Evolutionary conservation across 441 rosid genomes (phyloP).

Genomic region (Populus tomentosa): DNA sequence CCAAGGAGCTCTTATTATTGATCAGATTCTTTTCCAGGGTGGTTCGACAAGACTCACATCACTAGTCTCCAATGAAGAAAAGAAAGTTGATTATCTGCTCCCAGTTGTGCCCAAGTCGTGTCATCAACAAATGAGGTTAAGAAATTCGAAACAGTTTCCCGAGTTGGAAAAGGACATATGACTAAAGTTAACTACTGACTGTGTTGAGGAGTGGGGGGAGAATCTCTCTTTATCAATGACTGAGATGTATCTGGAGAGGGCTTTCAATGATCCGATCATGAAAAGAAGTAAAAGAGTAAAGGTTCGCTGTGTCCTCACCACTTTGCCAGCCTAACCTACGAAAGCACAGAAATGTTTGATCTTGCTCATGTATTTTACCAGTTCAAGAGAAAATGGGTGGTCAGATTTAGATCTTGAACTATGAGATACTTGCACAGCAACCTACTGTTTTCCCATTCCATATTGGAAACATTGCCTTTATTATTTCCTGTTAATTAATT

Average conservation of each 20-base stretch:
- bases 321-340: background rate
- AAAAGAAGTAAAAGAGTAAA: conserved; percentile 30
- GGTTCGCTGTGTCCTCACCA: conserved; percentile 13
- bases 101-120: background rate
- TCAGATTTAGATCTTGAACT: background rate
- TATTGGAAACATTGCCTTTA: background rate
- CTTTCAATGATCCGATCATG: conserved; percentile 16
- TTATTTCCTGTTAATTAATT: background rate
- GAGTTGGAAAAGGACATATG: conserved; percentile 21
- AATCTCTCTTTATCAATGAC: conserved; percentile 22
- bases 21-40: background rate
- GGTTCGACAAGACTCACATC: background rate
- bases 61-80: background rate
- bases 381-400: background rate
- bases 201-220: background rate
- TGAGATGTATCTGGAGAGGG: background rate
- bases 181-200: background rate
- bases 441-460: too few relatives aligned
- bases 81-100: background rate
- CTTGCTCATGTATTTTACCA: conserved; percentile 1
- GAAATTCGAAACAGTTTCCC: background rate
- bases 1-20: background rate
- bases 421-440: background rate
- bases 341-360: background rate
- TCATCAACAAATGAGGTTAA: too few relatives aligned